Evolutionary conservation across 2,329 filamentous ascomycete genomes (phyloP), one percentile per base, ranked within the genome.

Genomic region (Aspergillus fumigatus): DNA sequence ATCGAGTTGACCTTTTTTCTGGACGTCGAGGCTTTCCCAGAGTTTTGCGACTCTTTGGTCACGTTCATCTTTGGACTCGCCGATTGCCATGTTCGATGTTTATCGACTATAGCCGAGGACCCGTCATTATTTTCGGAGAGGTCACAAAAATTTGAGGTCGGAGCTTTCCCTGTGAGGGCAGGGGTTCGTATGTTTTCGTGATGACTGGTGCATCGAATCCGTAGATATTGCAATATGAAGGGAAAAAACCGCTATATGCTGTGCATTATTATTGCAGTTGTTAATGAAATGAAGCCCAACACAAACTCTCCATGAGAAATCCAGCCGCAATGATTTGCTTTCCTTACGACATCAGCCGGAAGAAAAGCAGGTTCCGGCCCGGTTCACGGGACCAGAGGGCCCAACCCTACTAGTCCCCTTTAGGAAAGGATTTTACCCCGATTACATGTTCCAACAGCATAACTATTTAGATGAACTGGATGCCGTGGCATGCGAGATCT

Each of bases 11-110:
- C 90, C 90, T 66, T 88, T 86, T 57, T 82, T 82, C 62, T 86
- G 84, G 63, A 88, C 87, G 74, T 96, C 92, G 64, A 99, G 83
- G 68, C 84, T 87, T 70, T 79, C 80, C 92, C 93, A 97, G 69
- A 97, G 84, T 73, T 86, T 82, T 77, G 91, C 87, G 67, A 97
- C 84, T 69, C 92, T 85, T 74, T 85, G 83, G 77, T 96, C 90
- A 71, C 89, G 86, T 77, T 89, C 84, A 75, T 88, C 88, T 74
- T 88, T 84, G 68, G 87, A 87, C 78, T 94, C 90, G 73, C 80
- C 82, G 79, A 67, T 62, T 60, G 90, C 81, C 82, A 90, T 89
- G 76, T 80, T 84, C 75, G 56, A 62, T 58, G 35, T 57, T 41
- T 52, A 60, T 62, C 60, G 65, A 59, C 80, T 76, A 70, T 82